Evolutionary conservation across 2,329 filamentous ascomycete genomes (phyloP).

Genomic region (Colletotrichum sp.): DNA sequence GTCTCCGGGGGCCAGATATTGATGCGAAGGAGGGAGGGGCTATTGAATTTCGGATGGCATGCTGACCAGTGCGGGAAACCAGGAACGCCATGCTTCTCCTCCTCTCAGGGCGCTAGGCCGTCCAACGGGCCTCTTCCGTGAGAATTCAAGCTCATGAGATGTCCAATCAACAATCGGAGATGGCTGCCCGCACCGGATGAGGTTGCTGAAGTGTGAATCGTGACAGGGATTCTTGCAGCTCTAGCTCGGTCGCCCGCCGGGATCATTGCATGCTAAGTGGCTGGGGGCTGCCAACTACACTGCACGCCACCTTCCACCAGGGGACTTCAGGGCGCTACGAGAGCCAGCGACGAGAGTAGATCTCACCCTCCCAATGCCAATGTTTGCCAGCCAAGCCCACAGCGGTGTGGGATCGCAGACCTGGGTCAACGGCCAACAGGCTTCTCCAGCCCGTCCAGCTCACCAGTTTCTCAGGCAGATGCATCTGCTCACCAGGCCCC

Average conservation of each 20-base stretch:
- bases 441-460: background rate
- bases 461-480: background rate
- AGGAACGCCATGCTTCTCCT: background rate
- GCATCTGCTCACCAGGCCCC: background rate
- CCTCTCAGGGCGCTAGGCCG: slow-evolving; percentile 13
- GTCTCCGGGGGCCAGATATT: background rate
- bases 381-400: background rate
- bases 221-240: slow-evolving; percentile 26
- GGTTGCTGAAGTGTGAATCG: slow-evolving; percentile 21
- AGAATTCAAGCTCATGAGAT: background rate
- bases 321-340: slow-evolving; percentile 6
- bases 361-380: background rate
- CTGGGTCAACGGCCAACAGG: background rate
- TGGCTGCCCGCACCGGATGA: background rate
- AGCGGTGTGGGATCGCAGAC: background rate
- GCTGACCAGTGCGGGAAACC: background rate
- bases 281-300: background rate
- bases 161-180: background rate
- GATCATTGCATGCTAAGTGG: slow-evolving; percentile 20
- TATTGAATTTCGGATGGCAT: background rate
- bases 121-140: background rate
- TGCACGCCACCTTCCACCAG: slow-evolving; percentile 9
- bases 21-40: background rate
- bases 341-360: background rate
- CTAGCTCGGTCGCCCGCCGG: slow-evolving; percentile 3